Conservation (phyloP, 1,139 yeast genomes). For the Suhomyces atakaporum region DNA sequence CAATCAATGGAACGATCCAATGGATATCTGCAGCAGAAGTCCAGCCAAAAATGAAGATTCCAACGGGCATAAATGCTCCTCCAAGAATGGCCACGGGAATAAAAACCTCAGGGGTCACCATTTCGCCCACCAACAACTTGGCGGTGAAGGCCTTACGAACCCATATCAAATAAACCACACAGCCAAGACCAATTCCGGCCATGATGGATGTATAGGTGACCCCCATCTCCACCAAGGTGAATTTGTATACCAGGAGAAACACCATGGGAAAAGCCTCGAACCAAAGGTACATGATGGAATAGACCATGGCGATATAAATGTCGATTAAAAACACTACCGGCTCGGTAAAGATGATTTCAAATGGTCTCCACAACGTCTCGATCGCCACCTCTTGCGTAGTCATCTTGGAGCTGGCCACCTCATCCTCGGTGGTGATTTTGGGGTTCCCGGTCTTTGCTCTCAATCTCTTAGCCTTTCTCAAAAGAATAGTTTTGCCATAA, state of each 20-base stretch:
- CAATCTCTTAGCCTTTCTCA: constrained; percentile 38
- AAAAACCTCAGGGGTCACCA: constrained; percentile 42
- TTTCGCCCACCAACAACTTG: constrained; percentile 23
- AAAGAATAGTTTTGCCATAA: constrained; percentile 34
- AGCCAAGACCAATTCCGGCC: constrained; percentile 42
- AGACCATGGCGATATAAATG: constrained; percentile 53
- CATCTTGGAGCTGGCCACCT: constrained; percentile 25
- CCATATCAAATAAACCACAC: constrained; percentile 25
- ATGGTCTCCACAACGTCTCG: constrained; percentile 53
- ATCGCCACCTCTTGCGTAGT: constrained; percentile 25
- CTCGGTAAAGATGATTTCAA: constrained; percentile 44
- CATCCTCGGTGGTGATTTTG: constrained; percentile 32
- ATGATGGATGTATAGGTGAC: constrained; percentile 45
- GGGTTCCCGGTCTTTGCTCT: constrained; percentile 37
- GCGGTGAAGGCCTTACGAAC: constrained; percentile 27
- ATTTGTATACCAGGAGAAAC: constrained; percentile 43
- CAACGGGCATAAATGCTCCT: constrained; percentile 42
- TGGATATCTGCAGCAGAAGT: constrained; percentile 39
- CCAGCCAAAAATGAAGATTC: constrained; percentile 55
- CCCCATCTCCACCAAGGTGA: constrained; percentile 54
- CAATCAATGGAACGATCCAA: constrained; percentile 48
- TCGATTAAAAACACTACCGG: constrained; percentile 50
- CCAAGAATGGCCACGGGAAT: constrained; percentile 48
- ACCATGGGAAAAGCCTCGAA: constrained; percentile 66
- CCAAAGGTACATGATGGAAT: constrained; percentile 56